A percentile compares a stretch with the other conserved stretches of the same genome.
phyloP scores from a whole-genome alignment of 176 grass and related monocot species.

The Oryza meridionalis region DNA sequence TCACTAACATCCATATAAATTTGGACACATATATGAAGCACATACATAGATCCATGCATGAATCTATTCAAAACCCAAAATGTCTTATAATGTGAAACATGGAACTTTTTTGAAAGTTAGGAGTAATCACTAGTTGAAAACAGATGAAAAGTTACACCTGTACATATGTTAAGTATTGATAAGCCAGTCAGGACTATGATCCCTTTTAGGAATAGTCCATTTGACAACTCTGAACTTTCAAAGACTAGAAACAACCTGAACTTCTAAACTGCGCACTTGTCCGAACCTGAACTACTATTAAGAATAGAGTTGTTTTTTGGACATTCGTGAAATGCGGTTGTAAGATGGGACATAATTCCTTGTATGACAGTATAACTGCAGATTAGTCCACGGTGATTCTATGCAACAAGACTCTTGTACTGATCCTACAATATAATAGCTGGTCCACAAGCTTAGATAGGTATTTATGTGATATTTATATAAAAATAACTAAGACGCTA shows the following conservation, averaged over 20 bases:
- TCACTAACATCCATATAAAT: no score
- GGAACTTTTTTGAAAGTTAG: background rate
- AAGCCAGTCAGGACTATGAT: background rate
- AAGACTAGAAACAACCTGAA: background rate
- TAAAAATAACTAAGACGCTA: background rate
- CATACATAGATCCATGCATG: no score
- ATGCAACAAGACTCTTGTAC: background rate
- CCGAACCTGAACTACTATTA: background rate
- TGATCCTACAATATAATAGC: background rate
- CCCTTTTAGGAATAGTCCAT: background rate
- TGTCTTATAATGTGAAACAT: no score
- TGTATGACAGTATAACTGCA: background rate
- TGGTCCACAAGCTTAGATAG: background rate
- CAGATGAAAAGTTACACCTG: background rate
- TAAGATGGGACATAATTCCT: background rate
- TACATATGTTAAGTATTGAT: background rate
- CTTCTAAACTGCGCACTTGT: background rate
- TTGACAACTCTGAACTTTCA: background rate
- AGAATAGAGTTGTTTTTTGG: background rate
- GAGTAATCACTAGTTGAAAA: background rate
- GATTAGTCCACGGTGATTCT: background rate
- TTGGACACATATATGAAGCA: no score
- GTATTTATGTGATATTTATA: conserved; percentile 5
- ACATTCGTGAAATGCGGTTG: background rate
- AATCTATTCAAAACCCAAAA: no score